Evolutionary conservation across 2,329 filamentous ascomycete genomes (phyloP).

Genomic region (Pseudogymnoascus sp.): DNA sequence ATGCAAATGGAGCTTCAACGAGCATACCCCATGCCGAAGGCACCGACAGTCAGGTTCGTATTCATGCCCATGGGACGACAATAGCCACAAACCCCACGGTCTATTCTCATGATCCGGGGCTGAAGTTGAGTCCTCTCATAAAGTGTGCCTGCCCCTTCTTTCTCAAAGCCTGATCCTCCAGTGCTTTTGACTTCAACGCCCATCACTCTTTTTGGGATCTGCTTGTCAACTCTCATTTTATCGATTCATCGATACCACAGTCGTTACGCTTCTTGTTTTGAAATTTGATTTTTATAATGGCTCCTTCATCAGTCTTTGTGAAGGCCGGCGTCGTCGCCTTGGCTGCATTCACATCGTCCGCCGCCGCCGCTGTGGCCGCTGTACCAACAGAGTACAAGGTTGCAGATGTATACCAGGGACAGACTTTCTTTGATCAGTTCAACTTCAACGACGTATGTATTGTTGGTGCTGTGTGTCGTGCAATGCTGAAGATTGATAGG

Average conservation of each 20-base stretch:
- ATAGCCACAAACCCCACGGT: background rate
- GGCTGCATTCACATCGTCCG: constrained; percentile 14
- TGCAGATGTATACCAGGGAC: constrained; percentile 33
- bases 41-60: background rate
- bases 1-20: background rate
- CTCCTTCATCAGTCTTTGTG: constrained; percentile 11
- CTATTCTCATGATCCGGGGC: background rate
- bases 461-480: background rate
- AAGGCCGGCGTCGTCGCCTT: constrained; percentile 19
- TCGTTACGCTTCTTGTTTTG: constrained; percentile 14
- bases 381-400: constrained; percentile 16
- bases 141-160: background rate
- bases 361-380: constrained; percentile 8
- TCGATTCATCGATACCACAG: constrained; percentile 21
- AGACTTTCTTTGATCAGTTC: constrained; percentile 40
- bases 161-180: background rate
- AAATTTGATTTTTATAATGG: constrained; percentile 15
- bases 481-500: constrained; percentile 14
- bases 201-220: constrained; percentile 21
- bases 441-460: constrained; percentile 42
- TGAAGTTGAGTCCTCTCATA: background rate
- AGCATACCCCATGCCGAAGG: background rate
- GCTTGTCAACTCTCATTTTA: constrained; percentile 18
- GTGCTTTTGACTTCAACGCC: constrained; percentile 10
- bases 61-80: background rate